Evolutionary conservation across 768 basidiomycete genomes (phyloP), one percentile per base, ranked within the genome.

Genomic region (Fibroporia radiculosa): DNA sequence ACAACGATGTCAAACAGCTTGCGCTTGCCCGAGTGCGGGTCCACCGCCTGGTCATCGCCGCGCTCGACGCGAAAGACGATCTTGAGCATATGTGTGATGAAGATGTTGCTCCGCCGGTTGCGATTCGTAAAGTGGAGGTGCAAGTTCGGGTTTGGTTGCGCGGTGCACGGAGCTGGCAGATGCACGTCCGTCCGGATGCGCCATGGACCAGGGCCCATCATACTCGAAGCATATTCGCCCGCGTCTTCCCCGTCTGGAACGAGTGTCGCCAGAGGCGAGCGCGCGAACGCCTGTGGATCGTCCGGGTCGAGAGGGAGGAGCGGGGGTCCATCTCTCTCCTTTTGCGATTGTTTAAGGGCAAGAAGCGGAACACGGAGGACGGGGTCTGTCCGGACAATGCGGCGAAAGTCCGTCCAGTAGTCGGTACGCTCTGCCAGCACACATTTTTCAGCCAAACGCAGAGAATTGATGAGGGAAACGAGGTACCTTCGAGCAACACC

Each of bases 141-240:
- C n/a, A n/a, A n/a, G n/a, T n/a, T n/a, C n/a, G n/a, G n/a, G n/a
- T n/a, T n/a, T n/a, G n/a, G n/a, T n/a, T n/a, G n/a, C 14, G 40
- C 12, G 18, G 59, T 59, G 54, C 83, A 87, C 1, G 79, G 74
- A 13, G 63, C 64, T 0, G 93, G 93, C 1, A 97, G 69, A 34
- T 72, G 71, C 34, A 97, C 58, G 24, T 77, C 69, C 42, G 77
- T 73, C 45, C 80, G 77, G 48, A 98, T 75, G 7, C 73, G 71
- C 93, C 93, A 98, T 11, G 95, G 93, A 0, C 95, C 93, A 2
- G 78, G 77, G 23, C 84, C 84, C 80, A 82, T 82, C 48, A 77
- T 64, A 34, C 57, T 69, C 18, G 82, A 77, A 23, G 73, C 77
- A 39, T 74, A 60, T 42, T 83, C 79, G 0, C 74, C 75, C 23